phyloP scores from a whole-genome alignment of 176 grass and related monocot species.

The Eleusine indica region DNA sequence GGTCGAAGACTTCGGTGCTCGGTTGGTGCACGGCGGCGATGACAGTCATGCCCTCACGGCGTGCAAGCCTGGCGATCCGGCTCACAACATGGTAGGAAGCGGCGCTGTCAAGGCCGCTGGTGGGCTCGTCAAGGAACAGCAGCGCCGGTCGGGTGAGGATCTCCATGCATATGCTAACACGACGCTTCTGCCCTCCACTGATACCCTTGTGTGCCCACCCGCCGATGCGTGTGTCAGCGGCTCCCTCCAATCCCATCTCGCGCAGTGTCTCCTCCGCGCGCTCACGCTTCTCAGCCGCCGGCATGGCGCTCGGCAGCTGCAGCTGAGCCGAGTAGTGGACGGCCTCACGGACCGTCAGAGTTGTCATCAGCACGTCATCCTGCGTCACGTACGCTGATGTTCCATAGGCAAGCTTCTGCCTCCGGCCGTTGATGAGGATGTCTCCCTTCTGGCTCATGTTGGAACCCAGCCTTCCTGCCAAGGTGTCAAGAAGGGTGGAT shows the following conservation, averaged over 20 bases:
- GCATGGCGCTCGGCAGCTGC: background rate
- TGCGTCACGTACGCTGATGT: background rate
- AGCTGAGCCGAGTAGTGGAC: background rate
- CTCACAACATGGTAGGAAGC: constrained; percentile 53
- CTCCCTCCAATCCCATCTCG: background rate
- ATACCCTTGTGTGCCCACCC: background rate
- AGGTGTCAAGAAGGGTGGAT: background rate
- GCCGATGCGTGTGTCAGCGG: background rate
- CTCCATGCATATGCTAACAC: background rate
- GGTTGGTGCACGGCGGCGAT: background rate
- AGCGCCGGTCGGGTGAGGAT: constrained; percentile 3
- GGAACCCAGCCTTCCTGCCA: background rate
- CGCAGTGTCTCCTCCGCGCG: background rate
- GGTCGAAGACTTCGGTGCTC: background rate
- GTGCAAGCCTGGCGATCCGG: constrained; percentile 35
- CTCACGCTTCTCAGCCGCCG: background rate
- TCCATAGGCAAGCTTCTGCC: background rate
- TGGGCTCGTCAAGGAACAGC: constrained; percentile 44
- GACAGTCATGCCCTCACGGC: background rate
- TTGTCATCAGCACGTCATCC: background rate
- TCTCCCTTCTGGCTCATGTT: background rate
- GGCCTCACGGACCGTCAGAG: background rate
- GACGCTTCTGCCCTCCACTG: background rate
- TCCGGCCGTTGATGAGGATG: background rate
- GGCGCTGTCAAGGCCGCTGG: constrained; percentile 47